phyloP scores from a whole-genome alignment of 106 monocot species.

The Posidonia australis region DNA sequence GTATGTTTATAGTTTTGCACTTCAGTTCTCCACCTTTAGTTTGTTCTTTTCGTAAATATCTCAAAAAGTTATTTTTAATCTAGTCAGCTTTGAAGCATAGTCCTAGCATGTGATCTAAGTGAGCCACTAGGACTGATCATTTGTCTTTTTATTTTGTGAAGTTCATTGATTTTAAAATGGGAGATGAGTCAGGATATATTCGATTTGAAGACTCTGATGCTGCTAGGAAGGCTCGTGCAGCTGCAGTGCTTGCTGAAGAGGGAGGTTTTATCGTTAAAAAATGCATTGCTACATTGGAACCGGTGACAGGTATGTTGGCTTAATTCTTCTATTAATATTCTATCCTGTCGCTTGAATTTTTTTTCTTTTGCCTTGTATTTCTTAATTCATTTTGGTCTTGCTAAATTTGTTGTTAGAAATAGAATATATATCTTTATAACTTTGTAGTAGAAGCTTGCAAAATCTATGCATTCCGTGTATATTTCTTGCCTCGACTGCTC shows the following conservation, averaged over 20 bases:
- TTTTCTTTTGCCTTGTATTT: not conserved
- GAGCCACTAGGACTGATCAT: not conserved
- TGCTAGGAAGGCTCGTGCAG: constrained; percentile 63
- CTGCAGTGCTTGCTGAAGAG: constrained; percentile 50
- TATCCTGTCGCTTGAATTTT: not conserved
- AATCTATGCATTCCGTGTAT: too few relatives aligned
- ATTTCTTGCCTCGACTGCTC: too few relatives aligned
- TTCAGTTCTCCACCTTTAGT: too few relatives aligned
- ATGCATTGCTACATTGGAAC: constrained; percentile 50
- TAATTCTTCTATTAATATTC: not conserved
- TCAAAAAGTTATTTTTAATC: too few relatives aligned
- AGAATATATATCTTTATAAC: too few relatives aligned
- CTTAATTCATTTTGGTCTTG: too few relatives aligned
- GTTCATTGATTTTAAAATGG: constrained; percentile 73
- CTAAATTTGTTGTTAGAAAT: too few relatives aligned
- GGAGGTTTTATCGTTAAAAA: constrained; percentile 69
- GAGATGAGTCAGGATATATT: constrained; percentile 68
- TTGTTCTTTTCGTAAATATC: too few relatives aligned
- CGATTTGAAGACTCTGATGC: constrained; percentile 80
- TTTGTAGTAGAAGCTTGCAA: too few relatives aligned
- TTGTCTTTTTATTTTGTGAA: constrained; percentile 14
- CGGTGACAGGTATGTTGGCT: constrained; percentile 46
- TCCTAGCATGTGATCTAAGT: not conserved
- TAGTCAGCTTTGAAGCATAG: not conserved
- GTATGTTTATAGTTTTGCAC: too few relatives aligned